Conservation (phyloP, 148 eudicot genomes). For the Vaccinium macrocarpon region DNA sequence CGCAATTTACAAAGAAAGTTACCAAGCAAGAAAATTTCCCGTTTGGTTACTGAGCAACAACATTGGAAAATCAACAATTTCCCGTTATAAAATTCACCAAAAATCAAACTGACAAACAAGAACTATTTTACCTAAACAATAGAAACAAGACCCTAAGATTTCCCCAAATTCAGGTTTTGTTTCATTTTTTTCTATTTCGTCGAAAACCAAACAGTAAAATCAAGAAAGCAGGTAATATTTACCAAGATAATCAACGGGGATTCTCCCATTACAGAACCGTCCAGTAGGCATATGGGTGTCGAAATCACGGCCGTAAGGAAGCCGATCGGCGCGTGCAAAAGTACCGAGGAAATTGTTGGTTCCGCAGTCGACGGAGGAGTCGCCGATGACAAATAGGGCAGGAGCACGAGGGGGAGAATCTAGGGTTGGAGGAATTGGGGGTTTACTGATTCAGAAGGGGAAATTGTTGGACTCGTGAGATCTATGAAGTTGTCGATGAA, state of each 20-base stretch:
- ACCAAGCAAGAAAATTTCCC: background rate
- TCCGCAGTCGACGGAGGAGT: constrained; percentile 86
- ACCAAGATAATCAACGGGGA: constrained; percentile 93
- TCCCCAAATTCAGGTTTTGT: background rate
- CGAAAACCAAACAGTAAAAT: background rate
- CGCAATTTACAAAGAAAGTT: background rate
- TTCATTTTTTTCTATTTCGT: background rate
- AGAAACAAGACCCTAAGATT: background rate
- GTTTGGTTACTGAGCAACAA: background rate
- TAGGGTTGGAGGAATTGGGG: constrained; percentile 9
- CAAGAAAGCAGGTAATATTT: background rate
- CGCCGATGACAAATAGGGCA: constrained; percentile 78
- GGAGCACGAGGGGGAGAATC: constrained; percentile 40
- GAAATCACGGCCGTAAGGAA: constrained; percentile 86
- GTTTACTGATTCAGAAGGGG: constrained; percentile 24
- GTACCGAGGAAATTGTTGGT: constrained; percentile 89
- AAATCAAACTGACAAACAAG: background rate
- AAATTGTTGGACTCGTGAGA: constrained; percentile 1
- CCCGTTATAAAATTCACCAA: background rate
- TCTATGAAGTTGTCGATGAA: background rate
- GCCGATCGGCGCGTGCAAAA: constrained; percentile 83
- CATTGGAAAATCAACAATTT: background rate
- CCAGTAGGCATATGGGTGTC: constrained; percentile 86
- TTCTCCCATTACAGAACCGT: constrained; percentile 81
- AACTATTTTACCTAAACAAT: background rate